A percentile compares a stretch with the other conserved stretches of the same genome.
Conservation (phyloP, 257 asterid genomes). For the Lithospermum erythrorhizon region DNA sequence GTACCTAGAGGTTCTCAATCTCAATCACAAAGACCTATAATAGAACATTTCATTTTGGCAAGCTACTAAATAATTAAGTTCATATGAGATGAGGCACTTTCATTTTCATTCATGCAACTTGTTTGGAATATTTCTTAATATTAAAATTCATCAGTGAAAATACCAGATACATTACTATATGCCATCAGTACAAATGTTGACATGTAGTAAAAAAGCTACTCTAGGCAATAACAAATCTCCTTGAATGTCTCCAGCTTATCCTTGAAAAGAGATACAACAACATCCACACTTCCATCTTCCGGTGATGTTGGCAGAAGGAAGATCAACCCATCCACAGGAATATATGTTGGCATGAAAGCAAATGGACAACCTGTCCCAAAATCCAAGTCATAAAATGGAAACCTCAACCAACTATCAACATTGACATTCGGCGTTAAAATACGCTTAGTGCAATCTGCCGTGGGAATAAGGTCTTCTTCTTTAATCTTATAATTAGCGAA, state of each 20-base stretch:
- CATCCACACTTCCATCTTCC: constrained; percentile 71
- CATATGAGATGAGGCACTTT: too few relatives aligned
- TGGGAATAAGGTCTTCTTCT: constrained; percentile 44
- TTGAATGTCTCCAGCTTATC: constrained; percentile 43
- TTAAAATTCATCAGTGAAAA: too few relatives aligned
- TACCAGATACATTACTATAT: too few relatives aligned
- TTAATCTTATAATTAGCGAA: constrained; percentile 42
- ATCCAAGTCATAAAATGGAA: constrained; percentile 70
- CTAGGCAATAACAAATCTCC: constrained; percentile 33
- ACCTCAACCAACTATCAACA: constrained; percentile 76
- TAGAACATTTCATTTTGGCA: too few relatives aligned
- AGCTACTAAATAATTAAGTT: too few relatives aligned
- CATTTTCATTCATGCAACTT: too few relatives aligned
- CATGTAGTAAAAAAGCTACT: too few relatives aligned
- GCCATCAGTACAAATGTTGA: too few relatives aligned
- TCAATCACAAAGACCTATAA: too few relatives aligned
- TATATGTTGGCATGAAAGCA: constrained; percentile 65
- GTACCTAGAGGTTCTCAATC: too few relatives aligned
- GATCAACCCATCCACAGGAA: constrained; percentile 61
- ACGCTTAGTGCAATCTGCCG: constrained; percentile 39
- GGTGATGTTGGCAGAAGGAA: constrained; percentile 53
- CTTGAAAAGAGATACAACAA: constrained; percentile 44
- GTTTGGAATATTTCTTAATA: too few relatives aligned
- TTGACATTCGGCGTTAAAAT: constrained; percentile 65
- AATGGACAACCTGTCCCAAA: constrained; percentile 66